Base-by-base conservation (phyloP, 352 stramenopile genomes). In the Thraustochytrium striatum region DNA sequence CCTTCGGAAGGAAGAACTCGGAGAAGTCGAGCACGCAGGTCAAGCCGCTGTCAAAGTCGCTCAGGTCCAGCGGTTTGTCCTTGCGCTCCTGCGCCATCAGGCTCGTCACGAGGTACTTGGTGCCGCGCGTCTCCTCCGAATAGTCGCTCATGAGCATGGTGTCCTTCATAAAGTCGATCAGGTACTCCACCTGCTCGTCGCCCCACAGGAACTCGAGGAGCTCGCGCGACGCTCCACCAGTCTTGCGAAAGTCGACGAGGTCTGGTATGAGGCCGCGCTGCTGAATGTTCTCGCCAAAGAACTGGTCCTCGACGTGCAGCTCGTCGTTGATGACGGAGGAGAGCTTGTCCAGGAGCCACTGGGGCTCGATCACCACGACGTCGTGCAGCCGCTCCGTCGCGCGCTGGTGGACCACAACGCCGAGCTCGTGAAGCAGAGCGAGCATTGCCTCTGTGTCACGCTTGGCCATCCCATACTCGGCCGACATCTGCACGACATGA, bases 281-380 rank as follows among this genome's bases (percentile, higher is more conserved):
- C 33, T 55, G 7, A 7, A 8, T 59, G 5, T 7, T 70, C 30
- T 43, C 59, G 32, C 58, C 5, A 7, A 59, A 52, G 5, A 25
- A 21, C 7, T 75, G 28, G 7, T 75, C n/a, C 7, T 69, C 57
- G 8, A 73, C 19, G 35, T 75, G 68, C 5, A 8, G 39, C 32
- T 52, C 7, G 21, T 75, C 57, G 32, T 38, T n/a, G 32, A 75
- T 75, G 39, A 75, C 68, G 16, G 8, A 16, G n/a, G 44, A 35
- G 21, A 75, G 35, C 21, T 75, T 75, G 35, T 75, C 32, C 5
- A 75, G 32, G 8, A 75, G 68, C 68, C 68, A 75, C 28, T 75
- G 68, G 5, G 68, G 68, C 21, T 75, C 7, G 7, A 75, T 7
- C 7, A 75, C 55, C 35, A 75, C 68, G 5, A 41, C 21, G 7